A percentile compares a stretch with the other conserved stretches of the same genome.
Conservation (phyloP, 176 grass and related monocot species). For the Saccharum spontaneum region DNA sequence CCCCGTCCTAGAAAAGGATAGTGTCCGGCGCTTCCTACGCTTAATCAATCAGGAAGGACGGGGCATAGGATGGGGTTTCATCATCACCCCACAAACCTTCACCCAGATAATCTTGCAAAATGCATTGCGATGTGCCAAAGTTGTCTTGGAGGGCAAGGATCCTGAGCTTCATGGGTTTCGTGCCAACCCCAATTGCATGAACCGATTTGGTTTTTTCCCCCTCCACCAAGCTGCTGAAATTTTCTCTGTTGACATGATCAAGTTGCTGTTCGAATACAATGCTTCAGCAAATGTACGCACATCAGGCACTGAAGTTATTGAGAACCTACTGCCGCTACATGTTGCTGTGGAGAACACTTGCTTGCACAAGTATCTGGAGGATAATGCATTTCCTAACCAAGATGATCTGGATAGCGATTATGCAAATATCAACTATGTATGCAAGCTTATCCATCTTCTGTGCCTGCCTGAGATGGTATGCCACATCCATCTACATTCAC, state of each 20-base stretch:
- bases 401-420: background rate
- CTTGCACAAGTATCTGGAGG: constrained; percentile 5
- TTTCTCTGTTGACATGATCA: constrained; percentile 4
- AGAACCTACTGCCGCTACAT: background rate
- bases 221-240: background rate
- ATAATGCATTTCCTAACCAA: background rate
- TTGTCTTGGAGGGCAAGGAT: background rate
- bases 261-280: background rate
- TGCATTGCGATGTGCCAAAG: background rate
- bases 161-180: background rate
- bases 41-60: background rate
- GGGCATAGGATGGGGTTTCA: background rate
- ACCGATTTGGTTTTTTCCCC: background rate
- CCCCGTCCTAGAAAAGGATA: background rate
- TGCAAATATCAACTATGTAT: background rate
- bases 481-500: background rate
- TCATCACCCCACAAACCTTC: background rate
- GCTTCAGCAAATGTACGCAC: background rate
- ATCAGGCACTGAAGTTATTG: background rate
- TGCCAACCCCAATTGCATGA: background rate
- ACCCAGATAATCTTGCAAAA: background rate
- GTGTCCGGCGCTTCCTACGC: background rate
- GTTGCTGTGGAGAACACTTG: constrained; percentile 12
- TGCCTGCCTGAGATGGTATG: background rate
- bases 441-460: background rate